Evolutionary conservation across 164 flowering plant genomes (phyloP), one percentile per base, ranked within the genome.

Genomic region (Vitis riparia): DNA sequence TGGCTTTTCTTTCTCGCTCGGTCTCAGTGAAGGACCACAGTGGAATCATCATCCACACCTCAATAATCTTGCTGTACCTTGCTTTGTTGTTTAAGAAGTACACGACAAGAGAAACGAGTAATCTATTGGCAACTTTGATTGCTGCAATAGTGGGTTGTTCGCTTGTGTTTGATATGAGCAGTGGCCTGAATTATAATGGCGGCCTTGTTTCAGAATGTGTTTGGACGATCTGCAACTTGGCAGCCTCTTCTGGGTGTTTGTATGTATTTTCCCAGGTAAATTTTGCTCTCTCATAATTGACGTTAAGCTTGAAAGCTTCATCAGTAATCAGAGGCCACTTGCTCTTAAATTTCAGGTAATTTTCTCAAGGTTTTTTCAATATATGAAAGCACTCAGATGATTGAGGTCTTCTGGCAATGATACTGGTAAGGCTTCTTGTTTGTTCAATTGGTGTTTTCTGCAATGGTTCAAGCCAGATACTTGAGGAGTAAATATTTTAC

Each of bases 221-320:
- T 16, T 30, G 59, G 67, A 51, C 49, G 69, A 72, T 44, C 23
- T 62, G 68, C 65, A 57, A 63, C 55, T 64, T 16, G 51, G 70
- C 61, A 37, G 61, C 66, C 3, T 23, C 60, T 47, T 71, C 73
- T 19, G 66, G 72, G 7, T 61, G 51, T 44, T 37, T 62, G 5
- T 62, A 29, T 12, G 59, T 12, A 23, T 12, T 53, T 69, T 55
- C 53, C 52, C 63, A 71, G 68, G 63, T 63, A 52, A 11, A 23
- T 50, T 7, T 64, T 23, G 14, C n/a, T 53, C n/a, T 12, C 5
- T 12, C 14, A 53, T 0, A 11, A 2, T 53, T 13, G n/a, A 57
- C 8, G 9, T 59, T 23, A 27, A 27, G 11, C 0, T 23, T 13
- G 4, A 6, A 58, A 30, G 62, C 3, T 9, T 9, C 29, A 3